These are phyloP conservation scores for Trametes coccinea DNA, from an alignment of 768 basidiomycete species.

Conservation along the genomic window DNA sequence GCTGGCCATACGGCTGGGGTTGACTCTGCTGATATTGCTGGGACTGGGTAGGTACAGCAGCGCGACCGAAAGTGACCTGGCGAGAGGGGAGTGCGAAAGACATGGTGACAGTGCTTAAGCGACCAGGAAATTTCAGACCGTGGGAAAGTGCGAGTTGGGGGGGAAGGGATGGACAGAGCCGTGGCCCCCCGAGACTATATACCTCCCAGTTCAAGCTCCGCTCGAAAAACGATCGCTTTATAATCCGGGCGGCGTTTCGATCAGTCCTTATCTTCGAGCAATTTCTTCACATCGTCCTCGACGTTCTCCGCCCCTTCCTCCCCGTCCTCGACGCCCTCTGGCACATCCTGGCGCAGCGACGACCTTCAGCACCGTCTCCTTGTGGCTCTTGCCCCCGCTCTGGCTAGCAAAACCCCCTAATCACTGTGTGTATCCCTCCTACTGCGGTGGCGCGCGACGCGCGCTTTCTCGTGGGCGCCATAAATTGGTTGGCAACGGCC, in stretches of 20 bases:
- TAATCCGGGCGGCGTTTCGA: conserved; percentile 13
- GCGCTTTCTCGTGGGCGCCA: conserved; percentile 3
- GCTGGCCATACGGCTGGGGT: conserved; percentile 42
- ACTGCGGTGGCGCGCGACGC: background rate
- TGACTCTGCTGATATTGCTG: conserved; percentile 47
- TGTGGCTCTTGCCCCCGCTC: background rate
- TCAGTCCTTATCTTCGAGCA: conserved; percentile 19
- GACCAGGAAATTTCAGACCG: conserved; percentile 18
- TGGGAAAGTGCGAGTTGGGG: conserved; percentile 25
- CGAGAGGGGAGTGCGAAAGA: conserved; percentile 75
- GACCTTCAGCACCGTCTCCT: background rate
- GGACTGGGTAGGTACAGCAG: conserved; percentile 41
- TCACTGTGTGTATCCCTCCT: background rate
- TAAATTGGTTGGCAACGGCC: conserved; percentile 9
- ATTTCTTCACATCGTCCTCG: conserved; percentile 9
- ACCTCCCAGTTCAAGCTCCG: conserved; percentile 24
- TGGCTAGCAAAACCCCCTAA: background rate
- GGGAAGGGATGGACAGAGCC: conserved; percentile 3
- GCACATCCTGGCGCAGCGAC: background rate
- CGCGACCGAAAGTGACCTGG: conserved; percentile 74
- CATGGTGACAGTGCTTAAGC: conserved; percentile 32
- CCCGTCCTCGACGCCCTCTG: background rate
- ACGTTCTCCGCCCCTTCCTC: conserved; percentile 3
- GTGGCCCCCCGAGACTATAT: conserved; percentile 18
- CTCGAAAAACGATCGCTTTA: conserved; percentile 20